Evolutionary conservation across 2,329 filamentous ascomycete genomes (phyloP), one percentile per base, ranked within the genome.

Genomic region (Ophiosphaerella korrae): DNA sequence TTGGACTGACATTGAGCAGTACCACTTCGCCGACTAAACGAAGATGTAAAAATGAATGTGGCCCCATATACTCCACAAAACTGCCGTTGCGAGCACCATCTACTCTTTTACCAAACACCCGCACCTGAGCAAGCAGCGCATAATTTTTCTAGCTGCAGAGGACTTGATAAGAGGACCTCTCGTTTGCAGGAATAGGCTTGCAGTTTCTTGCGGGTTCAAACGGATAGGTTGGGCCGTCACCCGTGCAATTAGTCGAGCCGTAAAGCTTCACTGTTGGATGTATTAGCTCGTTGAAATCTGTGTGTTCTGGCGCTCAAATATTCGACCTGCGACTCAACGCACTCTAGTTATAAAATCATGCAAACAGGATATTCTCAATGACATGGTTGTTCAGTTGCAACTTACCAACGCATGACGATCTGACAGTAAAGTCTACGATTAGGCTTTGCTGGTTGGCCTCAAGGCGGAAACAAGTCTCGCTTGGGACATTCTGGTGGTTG

Each of bases 181-280:
- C 41, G n/a, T 43, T 43, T 13, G 16, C 41, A 34, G 41, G 41
- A 34, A 43, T 43, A 34, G 41, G 41, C 29, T 33, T 43, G 41
- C 41, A 43, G 13, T 8, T 16, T 12, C 16, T 13, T 29, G 3
- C 26, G 26, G 3, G 26, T 7, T 43, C 41, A 18, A 9, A 18
- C 12, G 26, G 12, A 29, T 21, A 43, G 29, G 41, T 43, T 5
- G 41, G 41, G n/a, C 41, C 41, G 8, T 34, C 24, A 16, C 41
- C 41, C 3, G 41, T 21, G 41, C 41, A 43, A 29, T 43, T 13
- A 11, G 5, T 21, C 6, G 41, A 43, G 18, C 26, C 41, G 23
- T 34, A 43, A 8, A 43, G 41, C 14, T 34, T 7, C 41, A 43
- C 41, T 43, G 26, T 43, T 43, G 11, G 5, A 9, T 14, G 18